Evolutionary conservation across 139 green algal genomes (phyloP).

Genomic region (Coelastrella sp.): DNA sequence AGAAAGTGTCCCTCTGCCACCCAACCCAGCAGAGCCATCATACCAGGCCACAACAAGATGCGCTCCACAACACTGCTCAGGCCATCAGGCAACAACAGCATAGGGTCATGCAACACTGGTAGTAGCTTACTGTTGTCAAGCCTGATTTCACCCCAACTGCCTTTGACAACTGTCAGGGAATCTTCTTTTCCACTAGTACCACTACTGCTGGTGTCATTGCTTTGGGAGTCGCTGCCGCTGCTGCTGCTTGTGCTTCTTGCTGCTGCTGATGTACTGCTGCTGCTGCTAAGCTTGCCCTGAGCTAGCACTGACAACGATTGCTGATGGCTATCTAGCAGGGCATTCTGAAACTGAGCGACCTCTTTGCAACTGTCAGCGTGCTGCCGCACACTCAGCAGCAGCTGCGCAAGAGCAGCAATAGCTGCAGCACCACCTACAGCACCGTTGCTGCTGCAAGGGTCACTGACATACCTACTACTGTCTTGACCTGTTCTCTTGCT

Average conservation of each 20-base stretch:
- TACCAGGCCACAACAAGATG: slow-evolving; percentile 27
- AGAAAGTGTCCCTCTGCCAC: slow-evolving; percentile 34
- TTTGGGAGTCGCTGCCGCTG: background rate
- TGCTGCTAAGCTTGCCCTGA: background rate
- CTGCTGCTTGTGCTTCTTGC: slow-evolving; percentile 8
- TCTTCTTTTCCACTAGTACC: no score
- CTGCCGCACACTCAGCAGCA: slow-evolving; percentile 27
- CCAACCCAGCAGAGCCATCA: slow-evolving; percentile 41
- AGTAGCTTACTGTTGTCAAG: slow-evolving; percentile 26
- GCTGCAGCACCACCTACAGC: background rate
- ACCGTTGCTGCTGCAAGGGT: background rate
- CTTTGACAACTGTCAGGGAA: background rate
- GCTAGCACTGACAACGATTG: background rate
- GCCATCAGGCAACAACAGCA: slow-evolving; percentile 30
- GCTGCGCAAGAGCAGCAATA: slow-evolving; percentile 22
- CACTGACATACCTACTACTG: background rate
- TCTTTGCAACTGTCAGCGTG: slow-evolving; percentile 25
- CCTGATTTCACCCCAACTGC: slow-evolving; percentile 5
- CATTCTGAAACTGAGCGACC: slow-evolving; percentile 6
- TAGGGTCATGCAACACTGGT: background rate
- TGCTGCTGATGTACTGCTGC: background rate
- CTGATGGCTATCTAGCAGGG: background rate
- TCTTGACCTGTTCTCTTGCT: background rate
- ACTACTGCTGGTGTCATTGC: background rate
- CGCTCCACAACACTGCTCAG: background rate